Evolutionary conservation across 75 land plant genomes (phyloP), one percentile per base, ranked within the genome.

Genomic region (Cryptomeria japonica): DNA sequence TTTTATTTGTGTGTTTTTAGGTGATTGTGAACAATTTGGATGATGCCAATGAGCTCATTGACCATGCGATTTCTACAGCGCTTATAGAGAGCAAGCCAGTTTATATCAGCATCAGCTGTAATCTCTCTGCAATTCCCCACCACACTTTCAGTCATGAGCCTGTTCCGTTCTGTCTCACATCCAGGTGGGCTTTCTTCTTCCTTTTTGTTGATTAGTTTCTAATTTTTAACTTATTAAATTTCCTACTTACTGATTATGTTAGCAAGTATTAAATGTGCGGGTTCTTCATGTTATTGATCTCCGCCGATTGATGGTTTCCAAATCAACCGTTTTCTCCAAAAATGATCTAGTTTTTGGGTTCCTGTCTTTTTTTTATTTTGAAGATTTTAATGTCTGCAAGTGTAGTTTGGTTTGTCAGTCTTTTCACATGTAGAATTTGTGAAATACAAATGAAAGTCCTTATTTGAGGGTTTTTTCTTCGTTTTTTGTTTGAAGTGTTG

Each of bases 81-180:
- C 89, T 94, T 38, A 75, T 53, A 8, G 89, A 90, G 85, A 92
- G 94, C 91, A 94, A 94, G 86, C 95, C 95, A 18, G 95, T 94
- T 18, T 94, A 93, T 80, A 89, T 94, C 87, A 93, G 91, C 58
- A 80, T 94, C 76, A 89, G 94, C 88, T 94, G 94, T 87, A 94
- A 94, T 44, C 87, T 94, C 39, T 73, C 95, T 19, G 92, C 70
- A 12, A 73, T 91, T 88, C 90, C 92, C 5, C 94, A 94, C n/a
- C 92, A 92, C 15, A 53, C 92, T 6, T 94, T 94, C 83, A 90
- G 56, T 85, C 75, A 82, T 39, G 90, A 88, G 84, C 92, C 95
- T 31, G 89, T 93, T 87, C 95, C 95, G 38, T 93, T 87, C 87
- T 47, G 85, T n/a, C 87, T 93, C 38, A 41, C 88, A 1, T 88